Percentiles rank a stretch among this genome's conserved stretches.
Evolutionary conservation across 495 filamentous ascomycete species (phyloP).

Genomic region (Aspergillus taichungensis): DNA sequence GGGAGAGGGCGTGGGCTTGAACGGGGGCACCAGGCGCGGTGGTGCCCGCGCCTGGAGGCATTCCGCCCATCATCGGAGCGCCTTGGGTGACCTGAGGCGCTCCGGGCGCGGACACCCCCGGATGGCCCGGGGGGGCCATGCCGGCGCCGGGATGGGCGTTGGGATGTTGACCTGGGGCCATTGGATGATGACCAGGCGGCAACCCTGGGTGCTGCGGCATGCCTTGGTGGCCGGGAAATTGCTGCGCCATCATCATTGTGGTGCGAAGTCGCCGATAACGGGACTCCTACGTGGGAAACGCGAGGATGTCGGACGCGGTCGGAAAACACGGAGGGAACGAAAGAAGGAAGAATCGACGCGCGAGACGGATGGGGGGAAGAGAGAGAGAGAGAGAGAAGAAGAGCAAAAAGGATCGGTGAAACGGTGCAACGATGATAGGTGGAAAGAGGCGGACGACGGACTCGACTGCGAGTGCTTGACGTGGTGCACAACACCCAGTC

Average conservation of each 20-base stretch:
- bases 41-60: conserved; percentile 60
- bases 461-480: conserved; percentile 29
- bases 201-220: conserved; percentile 67
- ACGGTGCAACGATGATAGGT: conserved; percentile 4
- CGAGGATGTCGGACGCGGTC: conserved; percentile 1
- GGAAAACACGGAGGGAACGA: conserved; percentile 1
- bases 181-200: conserved; percentile 72
- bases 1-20: conserved; percentile 70
- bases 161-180: conserved; percentile 62
- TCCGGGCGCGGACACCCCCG: conserved; percentile 73
- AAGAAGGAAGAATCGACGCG: not conserved
- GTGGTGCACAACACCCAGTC: conserved; percentile 24
- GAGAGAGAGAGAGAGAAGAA: not conserved
- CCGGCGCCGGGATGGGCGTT: conserved; percentile 44
- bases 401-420: not conserved
- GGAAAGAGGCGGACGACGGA: conserved; percentile 12
- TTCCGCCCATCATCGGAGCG: conserved; percentile 69
- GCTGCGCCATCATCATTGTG: conserved; percentile 61
- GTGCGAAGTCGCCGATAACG: conserved; percentile 29
- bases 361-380: not conserved
- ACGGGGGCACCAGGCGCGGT: conserved; percentile 45
- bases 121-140: conserved; percentile 75
- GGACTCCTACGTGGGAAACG: conserved; percentile 12
- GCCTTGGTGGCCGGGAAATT: conserved; percentile 62
- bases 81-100: conserved; percentile 71